A percentile compares a stretch with the other conserved stretches of the same genome.
These are phyloP conservation scores for Tetratostichococcus sp. DNA, from an alignment of 139 green algal genomes.

Conservation along the genomic window DNA sequence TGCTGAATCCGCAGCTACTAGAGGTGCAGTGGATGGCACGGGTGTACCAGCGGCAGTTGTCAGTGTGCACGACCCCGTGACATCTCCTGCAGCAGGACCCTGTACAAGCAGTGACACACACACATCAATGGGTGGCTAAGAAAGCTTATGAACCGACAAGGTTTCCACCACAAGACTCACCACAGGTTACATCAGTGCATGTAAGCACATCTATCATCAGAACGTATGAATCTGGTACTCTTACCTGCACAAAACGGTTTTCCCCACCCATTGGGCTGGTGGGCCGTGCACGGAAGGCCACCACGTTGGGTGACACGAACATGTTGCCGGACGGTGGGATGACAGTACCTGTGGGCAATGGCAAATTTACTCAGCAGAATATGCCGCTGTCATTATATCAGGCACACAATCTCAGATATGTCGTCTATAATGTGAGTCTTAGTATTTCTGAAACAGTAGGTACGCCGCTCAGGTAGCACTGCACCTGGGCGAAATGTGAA, in stretches of 20 bases:
- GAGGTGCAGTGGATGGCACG: no score
- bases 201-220: neutral
- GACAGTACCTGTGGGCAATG: slow-evolving; percentile 1
- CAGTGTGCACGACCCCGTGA: neutral
- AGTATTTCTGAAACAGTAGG: no score
- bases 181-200: neutral
- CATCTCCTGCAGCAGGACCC: neutral
- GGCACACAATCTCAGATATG: no score
- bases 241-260: neutral
- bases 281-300: neutral
- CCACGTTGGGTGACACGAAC: neutral
- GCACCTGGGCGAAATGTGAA: slow-evolving; percentile 38
- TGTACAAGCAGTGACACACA: neutral
- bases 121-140: no score
- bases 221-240: neutral
- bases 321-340: neutral
- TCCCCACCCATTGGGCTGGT: neutral
- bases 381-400: no score
- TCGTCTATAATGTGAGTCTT: neutral
- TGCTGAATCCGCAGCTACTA: no score
- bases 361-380: no score
- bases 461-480: neutral
- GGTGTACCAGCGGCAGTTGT: no score
- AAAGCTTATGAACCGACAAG: no score
- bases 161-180: no score